Evolutionary conservation across 2,329 filamentous ascomycete species (phyloP), one percentile per base, ranked within the genome.

Genomic region (Aspergillus vadensis): DNA sequence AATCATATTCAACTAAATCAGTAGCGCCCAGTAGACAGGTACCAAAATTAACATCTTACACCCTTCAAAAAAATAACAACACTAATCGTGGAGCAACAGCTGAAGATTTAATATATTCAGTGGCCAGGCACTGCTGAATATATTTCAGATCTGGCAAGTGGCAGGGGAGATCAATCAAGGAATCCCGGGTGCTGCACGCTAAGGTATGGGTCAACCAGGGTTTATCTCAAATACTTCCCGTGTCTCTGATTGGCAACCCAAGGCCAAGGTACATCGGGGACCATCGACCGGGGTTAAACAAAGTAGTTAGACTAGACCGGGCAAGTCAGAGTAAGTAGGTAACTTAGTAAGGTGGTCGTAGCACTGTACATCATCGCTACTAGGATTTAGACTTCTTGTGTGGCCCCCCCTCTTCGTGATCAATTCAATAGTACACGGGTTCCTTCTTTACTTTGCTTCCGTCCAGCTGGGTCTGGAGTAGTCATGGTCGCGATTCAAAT

Each of bases 191-290:
- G 23, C 58, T 60, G 63, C 56, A 51, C 58, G 57, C 61, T 66
- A 65, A 27, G 25, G 52, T 30, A 41, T 23, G 15, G 52, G 54
- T 17, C 52, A 52, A 70, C 71, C 67, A 67, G 71, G 70, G 68
- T 71, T 44, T 62, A 74, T 74, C 69, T 73, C 72, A 74, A 75
- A 75, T 73, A 72, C 68, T 67, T 70, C 23, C 67, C 55, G 62
- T 61, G 48, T 52, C 52, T 59, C 52, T 75, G 66, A 72, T 73
- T 72, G 70, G 68, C 63, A 58, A 36, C 32, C 59, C 62, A 53
- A 53, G 44, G 17, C 44, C 49, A 25, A 61, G 57, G 63, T 36
- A 62, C 54, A 52, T 53, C 57, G 64, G 62, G 55, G 57, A 65
- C 66, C 60, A 68, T 55, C 58, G 23, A 58, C 50, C 60, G 32